These are phyloP conservation scores for Inga leiocalycina DNA, from an alignment of 306 rosid species.

Conservation along the genomic window DNA sequence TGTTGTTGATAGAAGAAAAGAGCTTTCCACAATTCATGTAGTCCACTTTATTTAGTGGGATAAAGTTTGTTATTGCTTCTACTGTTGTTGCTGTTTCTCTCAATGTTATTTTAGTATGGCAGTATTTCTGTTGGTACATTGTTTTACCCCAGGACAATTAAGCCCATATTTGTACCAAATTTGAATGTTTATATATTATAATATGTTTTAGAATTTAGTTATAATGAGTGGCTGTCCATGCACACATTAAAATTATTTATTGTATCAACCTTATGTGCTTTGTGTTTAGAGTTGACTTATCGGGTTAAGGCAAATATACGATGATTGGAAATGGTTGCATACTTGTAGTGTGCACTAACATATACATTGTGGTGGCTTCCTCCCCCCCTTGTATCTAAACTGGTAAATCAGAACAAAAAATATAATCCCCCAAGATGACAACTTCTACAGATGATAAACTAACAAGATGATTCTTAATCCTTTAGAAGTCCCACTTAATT, in stretches of 20 bases:
- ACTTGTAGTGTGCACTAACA: neutral
- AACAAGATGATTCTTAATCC: neutral
- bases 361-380: neutral
- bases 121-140: slow-evolving; percentile 15
- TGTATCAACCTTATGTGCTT: slow-evolving; percentile 8
- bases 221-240: slow-evolving; percentile 17
- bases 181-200: neutral
- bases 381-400: neutral
- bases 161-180: neutral
- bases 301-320: neutral
- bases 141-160: neutral
- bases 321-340: neutral
- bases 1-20: neutral
- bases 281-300: slow-evolving; percentile 6
- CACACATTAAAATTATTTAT: neutral
- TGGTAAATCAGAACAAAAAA: neutral
- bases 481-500: neutral
- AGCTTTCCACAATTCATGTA: neutral
- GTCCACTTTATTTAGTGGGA: neutral
- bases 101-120: neutral
- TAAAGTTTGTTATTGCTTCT: neutral
- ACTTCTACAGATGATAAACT: neutral
- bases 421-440: neutral
- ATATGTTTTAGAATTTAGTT: slow-evolving; percentile 17
- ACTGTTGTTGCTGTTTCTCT: neutral